Evolutionary conservation across 2,329 filamentous ascomycete genomes (phyloP).

Genomic region (Magnaporthales sp.): DNA sequence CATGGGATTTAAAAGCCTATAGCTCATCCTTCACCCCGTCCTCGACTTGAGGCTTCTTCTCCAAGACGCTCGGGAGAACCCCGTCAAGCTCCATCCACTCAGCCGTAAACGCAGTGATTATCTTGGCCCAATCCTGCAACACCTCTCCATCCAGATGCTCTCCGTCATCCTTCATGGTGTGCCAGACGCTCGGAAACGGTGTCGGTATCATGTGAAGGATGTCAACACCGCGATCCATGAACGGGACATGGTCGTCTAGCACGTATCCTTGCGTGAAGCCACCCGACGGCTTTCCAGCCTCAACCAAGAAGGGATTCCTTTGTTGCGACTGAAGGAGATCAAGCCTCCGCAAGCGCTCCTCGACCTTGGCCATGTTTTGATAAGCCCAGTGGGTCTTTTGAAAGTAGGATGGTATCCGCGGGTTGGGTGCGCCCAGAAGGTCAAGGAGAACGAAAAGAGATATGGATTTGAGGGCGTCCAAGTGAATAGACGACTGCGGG

Average conservation of each 20-base stretch:
- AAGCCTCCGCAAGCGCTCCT: slow-evolving; percentile 52
- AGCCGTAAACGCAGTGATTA: slow-evolving; percentile 74
- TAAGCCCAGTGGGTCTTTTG: slow-evolving; percentile 79
- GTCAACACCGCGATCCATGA: slow-evolving; percentile 77
- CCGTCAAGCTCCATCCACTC: slow-evolving; percentile 79
- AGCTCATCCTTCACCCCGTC: slow-evolving; percentile 12
- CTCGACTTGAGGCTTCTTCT: not conserved
- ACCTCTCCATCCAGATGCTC: slow-evolving; percentile 74
- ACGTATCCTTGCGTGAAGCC: slow-evolving; percentile 47
- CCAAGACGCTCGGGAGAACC: slow-evolving; percentile 7
- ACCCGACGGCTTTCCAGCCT: slow-evolving; percentile 43
- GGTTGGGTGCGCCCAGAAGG: slow-evolving; percentile 52
- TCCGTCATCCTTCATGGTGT: slow-evolving; percentile 74
- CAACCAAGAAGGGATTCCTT: slow-evolving; percentile 51
- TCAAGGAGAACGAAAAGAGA: slow-evolving; percentile 51
- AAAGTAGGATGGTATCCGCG: slow-evolving; percentile 56
- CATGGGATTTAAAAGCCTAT: slow-evolving; percentile 5
- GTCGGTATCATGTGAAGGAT: slow-evolving; percentile 82
- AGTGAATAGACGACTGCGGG: slow-evolving; percentile 64
- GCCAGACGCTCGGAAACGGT: slow-evolving; percentile 81
- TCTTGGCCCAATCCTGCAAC: slow-evolving; percentile 78
- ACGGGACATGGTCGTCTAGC: slow-evolving; percentile 86
- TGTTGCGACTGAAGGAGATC: slow-evolving; percentile 39
- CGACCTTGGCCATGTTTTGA: slow-evolving; percentile 53
- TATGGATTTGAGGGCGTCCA: slow-evolving; percentile 68